A percentile compares a stretch with the other conserved stretches of the same genome.
These are phyloP conservation scores for Cutaneotrichosporon spelunceum DNA, from an alignment of 1,284 basidiomycete species.

Conservation along the genomic window DNA sequence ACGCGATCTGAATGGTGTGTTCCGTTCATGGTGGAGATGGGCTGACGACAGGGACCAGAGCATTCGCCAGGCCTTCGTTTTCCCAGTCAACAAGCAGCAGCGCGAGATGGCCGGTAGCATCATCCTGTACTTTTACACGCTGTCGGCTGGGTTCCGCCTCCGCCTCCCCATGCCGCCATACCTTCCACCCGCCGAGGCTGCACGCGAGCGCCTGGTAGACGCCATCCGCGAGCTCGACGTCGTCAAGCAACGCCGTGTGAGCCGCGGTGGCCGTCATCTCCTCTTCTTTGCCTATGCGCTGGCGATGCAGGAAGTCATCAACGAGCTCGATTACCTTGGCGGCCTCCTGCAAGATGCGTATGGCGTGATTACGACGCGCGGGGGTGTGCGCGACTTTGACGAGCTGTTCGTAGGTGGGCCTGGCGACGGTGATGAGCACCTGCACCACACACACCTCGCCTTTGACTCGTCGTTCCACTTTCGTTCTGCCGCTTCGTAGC, in stretches of 20 bases:
- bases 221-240: constrained; percentile 80
- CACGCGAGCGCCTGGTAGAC: constrained; percentile 72
- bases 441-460: constrained; percentile 2
- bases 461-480: constrained; percentile 4
- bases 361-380: constrained; percentile 64
- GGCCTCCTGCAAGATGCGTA: constrained; percentile 76
- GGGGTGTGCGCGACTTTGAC: constrained; percentile 65
- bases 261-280: constrained; percentile 67
- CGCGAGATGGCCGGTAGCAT: constrained; percentile 88
- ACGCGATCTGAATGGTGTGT: constrained; percentile 85
- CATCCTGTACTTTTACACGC: constrained; percentile 82
- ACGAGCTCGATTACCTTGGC: constrained; percentile 76
- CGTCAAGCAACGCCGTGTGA: constrained; percentile 63
- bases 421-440: not conserved
- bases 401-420: constrained; percentile 55
- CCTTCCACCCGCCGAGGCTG: constrained; percentile 82
- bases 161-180: constrained; percentile 92
- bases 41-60: constrained; percentile 26
- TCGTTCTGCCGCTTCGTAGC: not conserved
- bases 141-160: constrained; percentile 79
- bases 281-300: constrained; percentile 91
- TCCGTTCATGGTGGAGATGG: not conserved
- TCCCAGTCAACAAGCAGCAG: constrained; percentile 79
- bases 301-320: constrained; percentile 83
- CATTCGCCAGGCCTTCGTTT: constrained; percentile 75